Conservation (phyloP, 306 rosid genomes). For the Spatholobus suberectus region DNA sequence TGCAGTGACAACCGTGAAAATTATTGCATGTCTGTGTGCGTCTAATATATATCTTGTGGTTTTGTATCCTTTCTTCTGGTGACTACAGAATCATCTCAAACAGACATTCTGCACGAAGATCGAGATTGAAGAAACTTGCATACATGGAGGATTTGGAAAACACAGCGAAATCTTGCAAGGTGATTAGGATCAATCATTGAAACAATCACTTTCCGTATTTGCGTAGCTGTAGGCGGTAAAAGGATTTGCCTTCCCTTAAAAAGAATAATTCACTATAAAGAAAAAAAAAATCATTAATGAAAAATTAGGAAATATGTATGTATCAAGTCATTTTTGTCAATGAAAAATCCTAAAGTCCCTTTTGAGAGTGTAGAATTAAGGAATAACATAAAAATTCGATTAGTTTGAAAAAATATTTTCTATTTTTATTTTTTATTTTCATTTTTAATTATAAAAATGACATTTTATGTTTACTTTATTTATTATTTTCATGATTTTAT, state of each 20-base stretch:
- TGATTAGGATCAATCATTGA: neutral
- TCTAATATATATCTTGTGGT: neutral
- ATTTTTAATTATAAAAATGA: too few species aligned
- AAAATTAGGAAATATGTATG: neutral
- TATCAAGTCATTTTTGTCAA: neutral
- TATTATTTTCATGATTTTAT: too few species aligned
- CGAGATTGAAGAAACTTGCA: neutral
- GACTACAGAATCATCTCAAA: constrained; percentile 8
- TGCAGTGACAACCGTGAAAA: neutral
- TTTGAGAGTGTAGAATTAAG: neutral
- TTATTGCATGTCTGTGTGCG: neutral
- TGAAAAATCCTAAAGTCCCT: neutral
- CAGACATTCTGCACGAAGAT: neutral
- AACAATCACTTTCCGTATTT: neutral
- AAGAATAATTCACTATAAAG: neutral
- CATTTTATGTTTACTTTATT: too few species aligned
- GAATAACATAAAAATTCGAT: too few species aligned
- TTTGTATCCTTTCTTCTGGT: neutral
- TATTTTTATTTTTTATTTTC: too few species aligned
- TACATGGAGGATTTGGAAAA: constrained; percentile 2
- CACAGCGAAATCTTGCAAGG: neutral
- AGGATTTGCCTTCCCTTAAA: neutral
- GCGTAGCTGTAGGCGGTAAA: neutral
- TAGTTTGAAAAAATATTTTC: neutral
- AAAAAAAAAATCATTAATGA: neutral